phyloP scores from a whole-genome alignment of 2,329 filamentous ascomycete genomes.

The Pezicula neosporulosa region DNA sequence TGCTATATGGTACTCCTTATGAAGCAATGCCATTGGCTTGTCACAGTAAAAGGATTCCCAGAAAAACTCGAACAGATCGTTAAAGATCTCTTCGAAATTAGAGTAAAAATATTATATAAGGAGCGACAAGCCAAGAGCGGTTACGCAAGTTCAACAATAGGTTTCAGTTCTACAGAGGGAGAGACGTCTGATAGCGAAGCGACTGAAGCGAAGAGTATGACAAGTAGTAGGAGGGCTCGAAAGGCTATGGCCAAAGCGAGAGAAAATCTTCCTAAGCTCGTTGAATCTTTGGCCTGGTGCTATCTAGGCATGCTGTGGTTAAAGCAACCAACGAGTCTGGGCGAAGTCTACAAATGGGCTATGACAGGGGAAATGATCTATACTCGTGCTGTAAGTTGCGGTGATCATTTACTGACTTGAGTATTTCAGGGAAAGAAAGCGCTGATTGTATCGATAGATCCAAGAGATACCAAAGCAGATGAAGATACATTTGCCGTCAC shows the following conservation, averaged over 20 bases:
- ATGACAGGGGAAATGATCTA: slow-evolving; percentile 68
- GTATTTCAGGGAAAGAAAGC: neutral
- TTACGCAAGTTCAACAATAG: slow-evolving; percentile 24
- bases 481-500: slow-evolving; percentile 58
- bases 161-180: slow-evolving; percentile 23
- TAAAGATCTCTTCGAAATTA: slow-evolving; percentile 79
- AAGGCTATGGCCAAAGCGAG: slow-evolving; percentile 10
- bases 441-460: slow-evolving; percentile 34
- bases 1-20: slow-evolving; percentile 81
- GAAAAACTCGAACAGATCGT: slow-evolving; percentile 75
- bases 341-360: slow-evolving; percentile 69
- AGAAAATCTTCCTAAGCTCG: slow-evolving; percentile 55
- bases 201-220: slow-evolving; percentile 36
- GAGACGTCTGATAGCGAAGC: slow-evolving; percentile 31
- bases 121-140: slow-evolving; percentile 30
- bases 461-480: slow-evolving; percentile 60
- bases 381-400: slow-evolving; percentile 54
- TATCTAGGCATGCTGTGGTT: slow-evolving; percentile 77
- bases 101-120: slow-evolving; percentile 33
- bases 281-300: slow-evolving; percentile 74
- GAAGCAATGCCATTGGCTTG: slow-evolving; percentile 74
- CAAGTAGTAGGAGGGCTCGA: slow-evolving; percentile 40
- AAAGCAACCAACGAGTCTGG: slow-evolving; percentile 71
- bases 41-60: slow-evolving; percentile 63
- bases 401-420: slow-evolving; percentile 3